These are phyloP conservation scores for Barbatosphaeria neglecta DNA, from an alignment of 495 filamentous ascomycete species.

Conservation along the genomic window DNA sequence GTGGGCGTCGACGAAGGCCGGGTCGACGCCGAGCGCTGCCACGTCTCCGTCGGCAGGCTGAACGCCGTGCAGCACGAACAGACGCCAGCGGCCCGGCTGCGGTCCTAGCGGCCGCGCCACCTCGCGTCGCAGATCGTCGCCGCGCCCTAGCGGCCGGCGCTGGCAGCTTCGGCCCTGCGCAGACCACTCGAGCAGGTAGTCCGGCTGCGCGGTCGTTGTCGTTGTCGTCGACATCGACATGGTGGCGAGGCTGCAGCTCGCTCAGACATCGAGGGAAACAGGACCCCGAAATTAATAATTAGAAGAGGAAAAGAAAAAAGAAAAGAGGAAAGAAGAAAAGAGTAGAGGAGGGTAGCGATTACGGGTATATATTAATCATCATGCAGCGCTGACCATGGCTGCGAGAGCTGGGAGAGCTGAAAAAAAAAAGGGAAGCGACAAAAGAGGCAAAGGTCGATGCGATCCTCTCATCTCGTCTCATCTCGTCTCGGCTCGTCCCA, in stretches of 20 bases:
- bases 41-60: constrained; percentile 9
- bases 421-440: no score
- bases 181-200: constrained; percentile 10
- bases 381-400: no score
- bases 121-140: constrained; percentile 6
- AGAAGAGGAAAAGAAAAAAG: background rate
- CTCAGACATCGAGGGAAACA: background rate
- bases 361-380: no score
- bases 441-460: no score
- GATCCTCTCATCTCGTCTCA: no score
- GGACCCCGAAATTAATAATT: background rate
- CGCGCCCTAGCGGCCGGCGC: constrained; percentile 3
- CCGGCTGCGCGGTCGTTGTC: no score
- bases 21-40: constrained; percentile 10
- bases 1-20: constrained; percentile 22
- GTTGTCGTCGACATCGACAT: no score
- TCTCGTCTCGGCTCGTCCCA: no score
- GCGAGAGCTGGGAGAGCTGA: no score
- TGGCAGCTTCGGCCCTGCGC: background rate
- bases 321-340: background rate
- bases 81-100: background rate
- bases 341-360: no score
- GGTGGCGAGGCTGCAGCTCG: background rate
- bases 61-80: constrained; percentile 19
- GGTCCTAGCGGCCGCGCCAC: background rate